Base-by-base conservation (phyloP, 768 basidiomycete genomes). In the Megacollybia marginata region DNA sequence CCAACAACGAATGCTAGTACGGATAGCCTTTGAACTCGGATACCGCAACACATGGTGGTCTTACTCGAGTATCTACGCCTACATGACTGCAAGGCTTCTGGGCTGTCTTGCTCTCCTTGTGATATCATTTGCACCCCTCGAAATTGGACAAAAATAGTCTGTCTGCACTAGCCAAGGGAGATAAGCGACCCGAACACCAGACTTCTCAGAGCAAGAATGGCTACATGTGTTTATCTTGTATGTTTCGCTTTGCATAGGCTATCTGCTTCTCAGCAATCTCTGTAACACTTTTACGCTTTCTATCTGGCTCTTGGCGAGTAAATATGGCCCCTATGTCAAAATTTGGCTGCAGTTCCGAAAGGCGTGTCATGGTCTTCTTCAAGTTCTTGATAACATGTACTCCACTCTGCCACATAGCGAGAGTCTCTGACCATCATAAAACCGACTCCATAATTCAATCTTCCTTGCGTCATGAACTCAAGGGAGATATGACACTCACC, bases 371-470 rank as follows among this genome's bases (percentile, higher is more conserved):
- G 23, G 43, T 12, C n/a, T n/a, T 13, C 31, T 6, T 18, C 15
- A 35, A 9, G 56, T 57, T 3, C 52, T 59, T 12, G 52, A 52
- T 13, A 60, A 55, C 35, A 58, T 62, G 48, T 33, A 62, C 4
- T 45, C 59, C 12, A 61, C 61, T 42, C 44, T 60, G 13, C 58
- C 59, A 40, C 59, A 52, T 46, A 56, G 80, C 62, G 65, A 64
- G 55, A 72, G 69, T 33, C 15, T 43, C 54, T 72, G 71, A 36
- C 76, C 74, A 84, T 58, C 74, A 78, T 53, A 73, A 74, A 50
- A 85, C 85, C 16, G 85, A 88, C 58, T 64, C 78, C 10, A 76
- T 83, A 58, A 86, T 88, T 48, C 86, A 88, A 58, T 69, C 73
- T 32, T 81, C 84, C 2, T 81, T 89, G 47, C 74, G 85, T 18